phyloP scores from a whole-genome alignment of 805 yeast species.

The Ogataea siamensis region DNA sequence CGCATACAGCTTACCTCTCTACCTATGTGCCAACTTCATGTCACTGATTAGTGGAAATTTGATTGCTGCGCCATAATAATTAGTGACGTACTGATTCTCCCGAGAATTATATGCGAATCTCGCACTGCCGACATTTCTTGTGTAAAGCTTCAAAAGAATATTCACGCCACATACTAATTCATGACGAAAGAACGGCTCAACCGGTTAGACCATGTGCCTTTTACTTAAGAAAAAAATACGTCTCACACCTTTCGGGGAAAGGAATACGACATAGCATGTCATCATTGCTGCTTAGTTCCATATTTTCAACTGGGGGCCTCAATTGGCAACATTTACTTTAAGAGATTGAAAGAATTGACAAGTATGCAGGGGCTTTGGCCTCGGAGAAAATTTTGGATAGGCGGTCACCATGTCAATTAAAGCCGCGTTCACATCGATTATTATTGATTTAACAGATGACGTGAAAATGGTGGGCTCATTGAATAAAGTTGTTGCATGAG shows the following conservation, averaged over 20 bases:
- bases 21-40: no score
- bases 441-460: slow-evolving; percentile 11
- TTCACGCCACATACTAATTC: no score
- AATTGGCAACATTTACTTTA: slow-evolving; percentile 9
- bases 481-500: slow-evolving; percentile 12
- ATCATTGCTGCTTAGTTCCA: slow-evolving; percentile 7
- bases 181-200: background rate
- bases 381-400: slow-evolving; percentile 9
- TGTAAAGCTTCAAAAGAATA: no score
- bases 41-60: no score
- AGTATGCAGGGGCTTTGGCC: slow-evolving; percentile 1
- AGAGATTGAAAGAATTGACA: slow-evolving; percentile 8
- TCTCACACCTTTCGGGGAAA: slow-evolving; percentile 9
- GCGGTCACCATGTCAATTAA: slow-evolving; percentile 16
- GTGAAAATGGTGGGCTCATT: slow-evolving; percentile 11
- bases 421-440: slow-evolving; percentile 7
- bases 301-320: slow-evolving; percentile 7
- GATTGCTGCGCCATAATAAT: no score
- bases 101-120: no score
- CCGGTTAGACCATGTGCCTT: slow-evolving; percentile 9
- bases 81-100: no score
- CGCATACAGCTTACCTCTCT: no score
- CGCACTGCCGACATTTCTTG: no score
- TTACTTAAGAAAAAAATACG: slow-evolving; percentile 2
- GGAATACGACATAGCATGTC: slow-evolving; percentile 12